Evolutionary conservation across 208 protist species (phyloP).

Genomic region (Trypanosoma boissoni): DNA sequence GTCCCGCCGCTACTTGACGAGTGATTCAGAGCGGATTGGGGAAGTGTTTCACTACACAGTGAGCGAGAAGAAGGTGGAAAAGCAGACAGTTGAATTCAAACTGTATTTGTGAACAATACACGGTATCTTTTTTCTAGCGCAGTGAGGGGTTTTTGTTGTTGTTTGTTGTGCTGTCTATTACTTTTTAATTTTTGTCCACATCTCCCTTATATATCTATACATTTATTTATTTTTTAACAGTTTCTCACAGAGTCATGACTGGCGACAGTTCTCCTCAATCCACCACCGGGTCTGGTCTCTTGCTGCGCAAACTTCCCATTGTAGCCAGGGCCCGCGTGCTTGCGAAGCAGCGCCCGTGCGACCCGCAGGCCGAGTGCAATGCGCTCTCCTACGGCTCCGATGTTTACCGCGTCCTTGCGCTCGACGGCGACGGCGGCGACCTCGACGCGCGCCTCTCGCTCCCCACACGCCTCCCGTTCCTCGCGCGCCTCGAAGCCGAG

Average conservation of each 20-base stretch:
- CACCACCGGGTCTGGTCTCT: constrained; percentile 38
- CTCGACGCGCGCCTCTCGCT: constrained; percentile 12
- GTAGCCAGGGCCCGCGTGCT: constrained; percentile 40
- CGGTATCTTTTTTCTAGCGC: too few species aligned
- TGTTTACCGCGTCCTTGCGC: constrained; percentile 42
- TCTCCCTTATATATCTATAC: too few species aligned
- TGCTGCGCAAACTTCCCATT: constrained; percentile 58
- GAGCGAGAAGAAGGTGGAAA: too few species aligned
- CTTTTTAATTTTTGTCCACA: too few species aligned
- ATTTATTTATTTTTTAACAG: neutral
- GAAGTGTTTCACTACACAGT: neutral
- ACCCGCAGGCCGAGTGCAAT: constrained; percentile 51
- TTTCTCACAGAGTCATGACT: neutral
- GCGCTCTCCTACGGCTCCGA: constrained; percentile 48
- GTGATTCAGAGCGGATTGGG: neutral
- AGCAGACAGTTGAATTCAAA: too few species aligned
- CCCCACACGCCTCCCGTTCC: neutral
- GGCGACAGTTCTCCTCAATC: neutral
- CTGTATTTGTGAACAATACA: too few species aligned
- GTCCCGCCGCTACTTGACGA: constrained; percentile 22
- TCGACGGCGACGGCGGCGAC: constrained; percentile 21
- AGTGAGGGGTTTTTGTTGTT: too few species aligned
- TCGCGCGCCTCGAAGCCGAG: neutral
- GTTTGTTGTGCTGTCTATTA: too few species aligned
- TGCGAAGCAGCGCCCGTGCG: constrained; percentile 23